Evolutionary conservation across 2,329 filamentous ascomycete species (phyloP).

Genomic region (Ilyonectria robusta): DNA sequence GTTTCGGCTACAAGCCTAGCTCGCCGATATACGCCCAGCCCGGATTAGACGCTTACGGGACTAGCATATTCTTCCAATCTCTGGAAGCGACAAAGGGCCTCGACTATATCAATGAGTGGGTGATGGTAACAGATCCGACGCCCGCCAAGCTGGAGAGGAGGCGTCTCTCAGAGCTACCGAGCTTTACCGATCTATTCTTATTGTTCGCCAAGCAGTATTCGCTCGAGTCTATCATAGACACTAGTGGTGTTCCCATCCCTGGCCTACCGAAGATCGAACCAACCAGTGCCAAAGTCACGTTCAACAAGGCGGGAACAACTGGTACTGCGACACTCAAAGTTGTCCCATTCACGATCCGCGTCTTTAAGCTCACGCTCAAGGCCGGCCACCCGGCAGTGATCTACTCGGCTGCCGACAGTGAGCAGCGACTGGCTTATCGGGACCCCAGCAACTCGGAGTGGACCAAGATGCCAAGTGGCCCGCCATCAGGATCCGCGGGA

Average conservation of each 20-base stretch:
- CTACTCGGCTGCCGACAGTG: slow-evolving; percentile 14
- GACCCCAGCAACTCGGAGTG: slow-evolving; percentile 9
- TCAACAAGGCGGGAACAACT: slow-evolving; percentile 21
- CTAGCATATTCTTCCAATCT: slow-evolving; percentile 32
- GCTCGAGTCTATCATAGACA: slow-evolving; percentile 28
- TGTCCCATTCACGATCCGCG: slow-evolving; percentile 25
- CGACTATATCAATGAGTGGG: slow-evolving; percentile 17
- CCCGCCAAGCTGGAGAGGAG: slow-evolving; percentile 3
- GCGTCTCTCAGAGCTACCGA: slow-evolving; percentile 20
- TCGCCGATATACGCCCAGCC: slow-evolving; percentile 31
- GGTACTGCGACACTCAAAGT: slow-evolving; percentile 24
- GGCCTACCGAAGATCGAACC: neutral
- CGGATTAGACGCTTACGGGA: slow-evolving; percentile 9
- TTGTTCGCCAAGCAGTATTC: slow-evolving; percentile 24
- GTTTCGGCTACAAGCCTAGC: slow-evolving; percentile 28
- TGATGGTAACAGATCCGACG: slow-evolving; percentile 7
- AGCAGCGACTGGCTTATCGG: slow-evolving; percentile 32
- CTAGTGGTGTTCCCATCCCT: slow-evolving; percentile 17
- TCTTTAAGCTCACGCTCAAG: slow-evolving; percentile 25
- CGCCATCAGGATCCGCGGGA: neutral
- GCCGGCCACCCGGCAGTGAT: slow-evolving; percentile 9
- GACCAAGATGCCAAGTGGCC: slow-evolving; percentile 21
- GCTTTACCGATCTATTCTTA: slow-evolving; percentile 20
- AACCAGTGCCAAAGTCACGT: neutral
- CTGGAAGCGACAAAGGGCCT: neutral